Conservation (phyloP, 805 yeast genomes). For the Spathaspora sp. region DNA sequence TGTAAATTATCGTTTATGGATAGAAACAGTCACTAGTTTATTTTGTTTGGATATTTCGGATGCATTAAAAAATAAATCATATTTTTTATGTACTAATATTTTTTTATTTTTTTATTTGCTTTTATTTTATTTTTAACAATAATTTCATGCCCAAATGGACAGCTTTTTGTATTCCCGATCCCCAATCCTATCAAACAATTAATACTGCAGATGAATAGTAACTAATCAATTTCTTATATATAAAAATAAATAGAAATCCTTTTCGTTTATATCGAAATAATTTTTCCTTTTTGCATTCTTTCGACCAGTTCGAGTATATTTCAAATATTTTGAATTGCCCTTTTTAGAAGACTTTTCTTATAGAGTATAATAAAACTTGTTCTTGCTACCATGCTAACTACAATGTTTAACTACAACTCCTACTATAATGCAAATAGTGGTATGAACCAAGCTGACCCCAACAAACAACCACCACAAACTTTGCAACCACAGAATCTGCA, state of each 20-base stretch:
- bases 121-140: not conserved
- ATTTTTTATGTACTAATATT: not conserved
- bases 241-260: not conserved
- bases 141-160: not conserved
- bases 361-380: not conserved
- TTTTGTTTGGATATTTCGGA: not conserved
- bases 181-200: not conserved
- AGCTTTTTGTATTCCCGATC: not conserved
- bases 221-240: not conserved
- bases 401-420: not conserved
- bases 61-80: not conserved
- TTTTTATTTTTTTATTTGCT: not conserved
- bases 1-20: no score
- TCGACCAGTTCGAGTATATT: no score
- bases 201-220: not conserved
- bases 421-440: not conserved
- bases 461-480: constrained; percentile 2
- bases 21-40: no score
- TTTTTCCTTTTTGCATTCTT: not conserved
- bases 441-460: not conserved
- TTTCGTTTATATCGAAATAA: not conserved
- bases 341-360: not conserved
- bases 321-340: not conserved
- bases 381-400: not conserved
- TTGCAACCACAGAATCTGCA: constrained; percentile 6